Conservation (phyloP, 441 rosid genomes). For the Metrosideros polymorpha region DNA sequence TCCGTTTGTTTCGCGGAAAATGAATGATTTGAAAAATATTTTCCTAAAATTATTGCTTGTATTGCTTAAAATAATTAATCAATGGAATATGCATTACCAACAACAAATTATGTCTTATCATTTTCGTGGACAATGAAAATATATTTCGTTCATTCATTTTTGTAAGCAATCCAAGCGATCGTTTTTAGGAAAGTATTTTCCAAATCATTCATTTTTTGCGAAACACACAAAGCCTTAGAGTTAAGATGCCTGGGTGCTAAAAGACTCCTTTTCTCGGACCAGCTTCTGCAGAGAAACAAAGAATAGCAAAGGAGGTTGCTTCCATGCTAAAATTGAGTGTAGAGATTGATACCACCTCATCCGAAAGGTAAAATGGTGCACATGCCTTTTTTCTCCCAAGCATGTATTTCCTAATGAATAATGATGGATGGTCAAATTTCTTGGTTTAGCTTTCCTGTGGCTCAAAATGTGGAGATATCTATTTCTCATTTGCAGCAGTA, state of each 20-base stretch:
- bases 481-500: neutral
- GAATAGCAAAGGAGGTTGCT: slow-evolving; percentile 88
- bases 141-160: too few species aligned
- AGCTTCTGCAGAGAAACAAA: slow-evolving; percentile 84
- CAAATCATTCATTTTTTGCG: too few species aligned
- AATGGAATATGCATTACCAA: too few species aligned
- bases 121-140: too few species aligned
- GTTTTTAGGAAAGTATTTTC: too few species aligned
- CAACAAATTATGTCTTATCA: too few species aligned
- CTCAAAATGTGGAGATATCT: neutral
- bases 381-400: neutral
- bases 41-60: too few species aligned
- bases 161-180: too few species aligned
- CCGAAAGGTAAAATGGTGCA: slow-evolving; percentile 46
- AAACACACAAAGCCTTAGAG: neutral
- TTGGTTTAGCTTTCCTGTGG: neutral
- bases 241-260: slow-evolving; percentile 11
- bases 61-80: too few species aligned
- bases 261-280: slow-evolving; percentile 7
- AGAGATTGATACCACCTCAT: slow-evolving; percentile 62
- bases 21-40: too few species aligned
- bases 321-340: slow-evolving; percentile 77
- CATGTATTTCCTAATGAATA: neutral
- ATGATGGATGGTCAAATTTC: neutral
- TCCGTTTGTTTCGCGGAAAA: too few species aligned